Base-by-base conservation (phyloP, 2,329 filamentous ascomycete genomes). In the Alternaria ethzedia region DNA sequence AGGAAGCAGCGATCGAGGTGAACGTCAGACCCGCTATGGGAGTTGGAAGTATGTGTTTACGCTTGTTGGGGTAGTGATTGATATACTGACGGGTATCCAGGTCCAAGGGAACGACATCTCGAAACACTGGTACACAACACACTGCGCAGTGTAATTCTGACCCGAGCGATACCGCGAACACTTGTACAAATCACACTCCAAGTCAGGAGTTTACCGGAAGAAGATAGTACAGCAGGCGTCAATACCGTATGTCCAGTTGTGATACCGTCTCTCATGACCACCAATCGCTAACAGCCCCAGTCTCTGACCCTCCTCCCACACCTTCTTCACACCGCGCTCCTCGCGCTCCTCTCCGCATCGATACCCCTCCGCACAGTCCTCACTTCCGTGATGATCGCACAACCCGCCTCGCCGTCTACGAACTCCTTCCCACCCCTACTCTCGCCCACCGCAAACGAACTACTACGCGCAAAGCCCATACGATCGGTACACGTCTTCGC, bases 1-100 rank as follows among this genome's bases (percentile, higher is more conserved):
- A 97, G 80, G 94, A 97, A 83, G 93, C 95, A 26, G 88, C 91
- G 54, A 85, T 99, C 69, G 96, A 98, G 81, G 92, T 99, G 61
- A 89, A 95, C 77, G 88, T 99, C 68, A 89, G 96, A 78, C 95
- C 95, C 52, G 90, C 91, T 36, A 89, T 91, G 67, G 94, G 94
- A 15, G 90, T 96, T 49, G 93, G 92, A 83, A 91, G 94, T 51
- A 44, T 32, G 54, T 57, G 32, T 20, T 15, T 28, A 9, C 3
- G 28, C 7, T 51, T 10, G 17, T 7, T 6, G 17, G 4, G 7
- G 13, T 36, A 9, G 49, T 9, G 5, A 26, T 54, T 15, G 2
- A 3, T 25, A 1, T 20, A 10, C 59, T 47, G 51, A 67, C 41
- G 25, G 11, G 13, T 2, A 0, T 1, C 21, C 47, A 82, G 83